Evolutionary conservation across 768 basidiomycete species (phyloP), one percentile per base, ranked within the genome.

Genomic region (Boletus speciosus): DNA sequence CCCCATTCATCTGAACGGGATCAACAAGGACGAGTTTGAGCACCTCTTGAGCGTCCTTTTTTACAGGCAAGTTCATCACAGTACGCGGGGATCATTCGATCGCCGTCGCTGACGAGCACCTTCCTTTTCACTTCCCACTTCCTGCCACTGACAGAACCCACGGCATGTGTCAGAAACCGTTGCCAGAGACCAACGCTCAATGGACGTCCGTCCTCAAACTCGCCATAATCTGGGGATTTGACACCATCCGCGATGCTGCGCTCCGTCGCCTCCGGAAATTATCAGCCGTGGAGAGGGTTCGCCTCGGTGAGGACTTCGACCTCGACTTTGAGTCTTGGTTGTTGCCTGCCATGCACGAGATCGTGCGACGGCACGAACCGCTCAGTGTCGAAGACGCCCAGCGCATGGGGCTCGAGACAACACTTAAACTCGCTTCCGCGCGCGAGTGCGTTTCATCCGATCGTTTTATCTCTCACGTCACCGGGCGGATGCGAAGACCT

Each of bases 141-240:
- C 19, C 19, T 19, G 19, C 19, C 19, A 19, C 19, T 19, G 19
- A 7, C 11, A 51, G 54, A 15, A 9, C 19, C 10, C 2, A 52
- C 14, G 32, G 34, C 34, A 38, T 4, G 6, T 15, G 3, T 6
- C 21, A 25, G 41, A 7, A 16, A 27, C 19, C 19, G n/a, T 41
- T 49, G 56, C 64, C 25, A 39, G 37, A n/a, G 29, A 50, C 27
- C 11, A 10, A 0, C 14, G n/a, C 8, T n/a, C 68, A 75, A 42
- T 76, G 75, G 76, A 58, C 66, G 2, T 65, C 72, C 0, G 66
- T 72, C 14, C 67, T 78, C 15, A 72, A 70, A 51, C 61, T 77
- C 12, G 64, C 76, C 7, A 66, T 58, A 4, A 67, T 71, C 49
- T 77, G 75, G 74, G 55, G 54, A 23, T 75, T 79, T 51, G 52